Base-by-base conservation (phyloP, 441 rosid genomes). In the Metrosideros polymorpha region DNA sequence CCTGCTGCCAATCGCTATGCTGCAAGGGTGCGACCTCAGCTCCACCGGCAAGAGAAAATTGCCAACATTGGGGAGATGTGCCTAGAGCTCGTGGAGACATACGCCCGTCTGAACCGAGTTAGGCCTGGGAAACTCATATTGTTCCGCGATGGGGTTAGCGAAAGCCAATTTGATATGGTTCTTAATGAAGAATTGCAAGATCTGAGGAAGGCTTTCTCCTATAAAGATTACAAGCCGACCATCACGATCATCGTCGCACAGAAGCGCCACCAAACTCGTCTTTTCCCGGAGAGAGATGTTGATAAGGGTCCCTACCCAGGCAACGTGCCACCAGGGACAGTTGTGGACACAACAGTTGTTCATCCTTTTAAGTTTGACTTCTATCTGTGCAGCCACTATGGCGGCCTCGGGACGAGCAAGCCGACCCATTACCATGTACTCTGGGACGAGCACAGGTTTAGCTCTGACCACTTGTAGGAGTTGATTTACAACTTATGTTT, bases 111-210 rank as follows among this genome's bases (percentile, higher is more conserved):
- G 55, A 92, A 95, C 6, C 84, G 87, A 55, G 90, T 85, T 76
- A 88, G 66, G 49, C 99, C 99, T 3, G 84, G 79, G 77, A 95
- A 91, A 84, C 93, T 97, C 79, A 91, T 96, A 83, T 85, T 97
- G 49, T 94, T 96, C 57, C 97, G 98, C 0, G 98, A 97, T 84
- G 99, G 99, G 10, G 99, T 97, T 12, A 94, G 97, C 54, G 97
- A 95, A 85, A 93, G 91, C 71, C 99, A 95, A 89, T 96, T 97
- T 43, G 97, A 96, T 86, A 97, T 95, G 99, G 98, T 94, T 88
- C 94, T 96, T 22, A 94, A 95, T 32, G 94, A 92, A 84, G 99
- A 97, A 87, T 85, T 96, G 25, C 25, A 61, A 2, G 95, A 91
- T 86, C 87, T 97, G 18, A 94, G 91, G 93, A 86, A 57, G 43